Percentiles rank a stretch among this genome's conserved stretches.
These are phyloP conservation scores for Clavispora vitiphila DNA, from an alignment of 805 yeast species.

Conservation along the genomic window DNA sequence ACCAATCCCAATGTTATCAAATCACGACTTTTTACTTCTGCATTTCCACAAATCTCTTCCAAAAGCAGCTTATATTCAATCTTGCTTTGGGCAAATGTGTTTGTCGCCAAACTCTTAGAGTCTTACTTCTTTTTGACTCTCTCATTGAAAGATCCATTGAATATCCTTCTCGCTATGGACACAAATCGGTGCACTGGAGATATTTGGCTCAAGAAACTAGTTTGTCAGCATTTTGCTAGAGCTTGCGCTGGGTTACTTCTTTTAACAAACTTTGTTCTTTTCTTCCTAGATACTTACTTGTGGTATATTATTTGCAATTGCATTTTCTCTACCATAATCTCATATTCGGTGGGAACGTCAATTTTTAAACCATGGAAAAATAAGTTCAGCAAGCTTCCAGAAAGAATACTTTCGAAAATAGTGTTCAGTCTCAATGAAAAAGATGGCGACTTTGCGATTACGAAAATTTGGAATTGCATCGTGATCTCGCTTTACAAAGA, in stretches of 20 bases:
- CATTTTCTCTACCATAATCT: conserved; percentile 27
- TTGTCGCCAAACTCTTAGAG: conserved; percentile 30
- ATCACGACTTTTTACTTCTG: conserved; percentile 15
- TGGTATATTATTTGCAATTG: conserved; percentile 37
- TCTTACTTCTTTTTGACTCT: conserved; percentile 33
- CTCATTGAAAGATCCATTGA: conserved; percentile 30
- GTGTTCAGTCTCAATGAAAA: conserved; percentile 4
- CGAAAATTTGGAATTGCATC: conserved; percentile 16
- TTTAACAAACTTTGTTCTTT: conserved; percentile 27
- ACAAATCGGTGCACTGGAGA: conserved; percentile 26
- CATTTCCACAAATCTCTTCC: conserved; percentile 21
- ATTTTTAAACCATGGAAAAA: conserved; percentile 37
- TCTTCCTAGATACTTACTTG: conserved; percentile 35
- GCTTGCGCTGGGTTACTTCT: conserved; percentile 21
- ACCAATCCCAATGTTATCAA: conserved; percentile 7
- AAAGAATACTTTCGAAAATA: conserved; percentile 27
- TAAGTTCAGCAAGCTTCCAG: conserved; percentile 31
- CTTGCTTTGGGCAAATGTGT: conserved; percentile 27
- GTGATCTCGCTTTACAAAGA: conserved; percentile 28
- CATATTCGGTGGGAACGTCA: conserved; percentile 29
- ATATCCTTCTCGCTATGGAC: conserved; percentile 24
- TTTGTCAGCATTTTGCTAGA: conserved; percentile 27
- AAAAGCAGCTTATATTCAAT: conserved; percentile 22
- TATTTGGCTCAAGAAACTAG: conserved; percentile 15
- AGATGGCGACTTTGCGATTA: conserved; percentile 2